Base-by-base conservation (phyloP, 352 stramenopile genomes). In the Globisporangium camurandrum region DNA sequence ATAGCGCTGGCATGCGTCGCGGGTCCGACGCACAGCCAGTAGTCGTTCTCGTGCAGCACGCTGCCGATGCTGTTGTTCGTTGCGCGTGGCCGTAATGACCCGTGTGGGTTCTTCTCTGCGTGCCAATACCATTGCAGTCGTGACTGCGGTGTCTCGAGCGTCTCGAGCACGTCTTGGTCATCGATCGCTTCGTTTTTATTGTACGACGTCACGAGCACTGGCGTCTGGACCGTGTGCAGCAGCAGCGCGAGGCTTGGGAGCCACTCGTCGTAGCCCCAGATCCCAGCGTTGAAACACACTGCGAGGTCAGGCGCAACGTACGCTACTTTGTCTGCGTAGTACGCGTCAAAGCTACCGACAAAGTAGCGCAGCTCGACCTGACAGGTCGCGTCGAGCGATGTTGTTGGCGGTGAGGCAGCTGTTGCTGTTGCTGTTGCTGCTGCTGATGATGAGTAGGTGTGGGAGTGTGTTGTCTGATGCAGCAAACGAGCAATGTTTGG, bases 191-290 rank as follows among this genome's bases (percentile, higher is more conserved):
- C 84, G 58, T 84, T 68, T 49, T 73, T 62, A 53, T 95, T 95
- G 64, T 95, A 95, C 33, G 73, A 88, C 28, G 84, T 95, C 47
- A 95, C 67, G 42, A 95, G 51, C 38, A 90, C 58, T 26, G 82
- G 82, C 31, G 75, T 67, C 23, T 61, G 51, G 16, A 84, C 61
- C 20, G 71, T 68, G 27, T 65, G 57, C 38, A 92, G 64, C 46
- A 93, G 71, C 36, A 85, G 55, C 43, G 54, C 52, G 22, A 95
- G 69, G 19, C 82, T 83, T 20, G 82, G 82, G 9, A 87, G 48
- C 84, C 84, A 95, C 54, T 90, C 67, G 55, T 95, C 80, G 56
- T 95, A 95, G 36, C 84, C 84, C 84, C 84, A 95, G 24, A 95
- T 76, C 4, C 84, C 84, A 14, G 84, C 84, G 42, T 95, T 93